These are phyloP conservation scores for Ophiostoma sp. DNA, from an alignment of 2,329 filamentous ascomycete genomes.

Conservation along the genomic window DNA sequence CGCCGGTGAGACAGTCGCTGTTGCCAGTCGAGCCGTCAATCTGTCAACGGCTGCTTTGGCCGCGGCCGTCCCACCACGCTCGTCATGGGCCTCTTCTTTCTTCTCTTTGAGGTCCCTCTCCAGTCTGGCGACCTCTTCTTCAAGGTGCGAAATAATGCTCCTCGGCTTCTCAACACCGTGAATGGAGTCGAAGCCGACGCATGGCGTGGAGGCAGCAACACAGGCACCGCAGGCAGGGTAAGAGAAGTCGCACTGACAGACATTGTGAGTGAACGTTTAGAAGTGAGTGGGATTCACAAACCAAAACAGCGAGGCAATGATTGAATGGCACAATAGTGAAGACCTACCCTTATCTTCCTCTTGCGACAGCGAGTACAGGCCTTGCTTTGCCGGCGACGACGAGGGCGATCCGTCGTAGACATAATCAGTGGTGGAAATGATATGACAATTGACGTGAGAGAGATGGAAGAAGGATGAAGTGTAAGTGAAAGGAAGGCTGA, in stretches of 20 bases:
- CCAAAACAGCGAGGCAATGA: too few species aligned
- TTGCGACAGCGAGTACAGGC: conserved; percentile 1
- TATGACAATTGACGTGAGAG: background rate
- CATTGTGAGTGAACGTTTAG: background rate
- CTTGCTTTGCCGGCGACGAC: background rate
- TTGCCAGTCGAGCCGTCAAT: background rate
- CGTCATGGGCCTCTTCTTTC: background rate
- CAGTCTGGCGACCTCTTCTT: conserved; percentile 9
- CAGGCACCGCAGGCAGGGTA: background rate
- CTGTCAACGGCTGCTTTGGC: background rate
- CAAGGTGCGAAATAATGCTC: conserved; percentile 15
- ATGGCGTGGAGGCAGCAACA: background rate
- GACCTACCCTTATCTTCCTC: background rate
- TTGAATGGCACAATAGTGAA: background rate
- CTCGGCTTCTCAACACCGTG: conserved; percentile 17
- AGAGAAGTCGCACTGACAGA: background rate
- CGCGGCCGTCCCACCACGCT: background rate
- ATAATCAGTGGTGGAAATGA: background rate
- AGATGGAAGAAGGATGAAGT: background rate
- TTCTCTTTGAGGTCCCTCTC: background rate
- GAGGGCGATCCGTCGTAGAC: background rate
- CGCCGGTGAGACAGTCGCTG: background rate
- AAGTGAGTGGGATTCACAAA: background rate
- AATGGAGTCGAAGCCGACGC: conserved; percentile 17
- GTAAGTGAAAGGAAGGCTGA: background rate